Percentiles rank a stretch among this genome's conserved stretches.
phyloP scores from a whole-genome alignment of 2,329 filamentous ascomycete species.

The Penicillium decumbens region DNA sequence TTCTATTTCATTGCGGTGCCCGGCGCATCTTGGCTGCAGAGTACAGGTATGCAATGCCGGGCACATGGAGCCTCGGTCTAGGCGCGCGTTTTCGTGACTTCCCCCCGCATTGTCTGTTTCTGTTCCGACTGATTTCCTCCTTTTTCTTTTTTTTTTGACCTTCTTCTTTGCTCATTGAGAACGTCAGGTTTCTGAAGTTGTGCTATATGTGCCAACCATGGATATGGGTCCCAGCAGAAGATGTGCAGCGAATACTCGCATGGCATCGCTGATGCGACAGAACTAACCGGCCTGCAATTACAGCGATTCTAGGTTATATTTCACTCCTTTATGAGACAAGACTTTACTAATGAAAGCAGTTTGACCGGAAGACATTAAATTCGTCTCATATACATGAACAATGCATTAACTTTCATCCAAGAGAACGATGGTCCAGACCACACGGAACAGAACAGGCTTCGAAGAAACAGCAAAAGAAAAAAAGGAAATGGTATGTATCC shows the following conservation, averaged over 20 bases:
- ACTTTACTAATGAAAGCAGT: slow-evolving; percentile 7
- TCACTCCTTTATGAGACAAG: slow-evolving; percentile 3
- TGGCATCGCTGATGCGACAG: neutral
- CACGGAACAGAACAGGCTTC: slow-evolving; percentile 17
- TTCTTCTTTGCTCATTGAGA: neutral
- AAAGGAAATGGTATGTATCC: slow-evolving; percentile 26
- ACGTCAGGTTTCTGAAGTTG: neutral
- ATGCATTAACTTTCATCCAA: slow-evolving; percentile 28
- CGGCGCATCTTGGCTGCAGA: neutral
- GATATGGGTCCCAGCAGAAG: neutral
- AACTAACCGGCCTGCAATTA: neutral
- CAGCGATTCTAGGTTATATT: slow-evolving; percentile 9
- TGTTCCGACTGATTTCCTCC: slow-evolving; percentile 1
- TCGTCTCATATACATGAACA: slow-evolving; percentile 30
- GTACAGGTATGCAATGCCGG: neutral
- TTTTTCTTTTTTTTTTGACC: slow-evolving; percentile 4
- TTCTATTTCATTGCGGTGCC: neutral
- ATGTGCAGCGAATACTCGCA: neutral
- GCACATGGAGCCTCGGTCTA: slow-evolving; percentile 11
- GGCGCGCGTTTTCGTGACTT: slow-evolving; percentile 9
- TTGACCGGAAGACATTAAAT: slow-evolving; percentile 16
- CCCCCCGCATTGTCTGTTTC: slow-evolving; percentile 10
- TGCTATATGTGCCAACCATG: neutral
- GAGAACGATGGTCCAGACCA: slow-evolving; percentile 22
- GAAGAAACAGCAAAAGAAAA: slow-evolving; percentile 9